Percentiles rank a stretch among this genome's conserved stretches.
phyloP scores from a whole-genome alignment of 139 green algal species.

The Nannochloris sp. region DNA sequence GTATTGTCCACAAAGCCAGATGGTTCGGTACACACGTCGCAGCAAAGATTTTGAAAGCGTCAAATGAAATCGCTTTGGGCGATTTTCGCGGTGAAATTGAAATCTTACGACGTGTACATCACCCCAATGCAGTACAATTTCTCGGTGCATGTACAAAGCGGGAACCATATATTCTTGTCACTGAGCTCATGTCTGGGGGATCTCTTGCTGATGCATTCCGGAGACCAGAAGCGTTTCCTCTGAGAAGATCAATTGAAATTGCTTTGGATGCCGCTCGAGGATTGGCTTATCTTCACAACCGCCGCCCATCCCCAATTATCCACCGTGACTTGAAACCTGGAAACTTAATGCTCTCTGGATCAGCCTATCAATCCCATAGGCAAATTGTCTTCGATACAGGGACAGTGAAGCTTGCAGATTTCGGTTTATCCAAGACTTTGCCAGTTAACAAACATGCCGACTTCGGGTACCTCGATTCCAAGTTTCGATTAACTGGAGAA shows the following conservation, averaged over 20 bases:
- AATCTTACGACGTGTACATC: conserved; percentile 45
- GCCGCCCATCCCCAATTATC: conserved; percentile 39
- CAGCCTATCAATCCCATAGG: conserved; percentile 39
- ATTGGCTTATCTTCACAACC: conserved; percentile 82
- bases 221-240: conserved; percentile 35
- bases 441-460: conserved; percentile 49
- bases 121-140: conserved; percentile 69
- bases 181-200: conserved; percentile 53
- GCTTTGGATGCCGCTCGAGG: conserved; percentile 75
- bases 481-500: conserved; percentile 79
- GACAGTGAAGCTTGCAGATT: conserved; percentile 73
- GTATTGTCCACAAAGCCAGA: conserved; percentile 79
- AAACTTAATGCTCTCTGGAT: conserved; percentile 83
- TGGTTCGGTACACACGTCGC: conserved; percentile 78
- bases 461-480: conserved; percentile 49
- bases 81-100: conserved; percentile 57
- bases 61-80: conserved; percentile 65
- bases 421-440: conserved; percentile 83
- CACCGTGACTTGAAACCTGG: conserved; percentile 83
- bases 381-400: conserved; percentile 69
- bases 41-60: conserved; percentile 83
- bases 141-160: conserved; percentile 82
- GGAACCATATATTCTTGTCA: conserved; percentile 79
- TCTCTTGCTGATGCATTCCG: conserved; percentile 75
- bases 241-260: conserved; percentile 60